Conservation (phyloP, 2,329 filamentous ascomycete genomes). For the Calcarisporium arbuscula region DNA sequence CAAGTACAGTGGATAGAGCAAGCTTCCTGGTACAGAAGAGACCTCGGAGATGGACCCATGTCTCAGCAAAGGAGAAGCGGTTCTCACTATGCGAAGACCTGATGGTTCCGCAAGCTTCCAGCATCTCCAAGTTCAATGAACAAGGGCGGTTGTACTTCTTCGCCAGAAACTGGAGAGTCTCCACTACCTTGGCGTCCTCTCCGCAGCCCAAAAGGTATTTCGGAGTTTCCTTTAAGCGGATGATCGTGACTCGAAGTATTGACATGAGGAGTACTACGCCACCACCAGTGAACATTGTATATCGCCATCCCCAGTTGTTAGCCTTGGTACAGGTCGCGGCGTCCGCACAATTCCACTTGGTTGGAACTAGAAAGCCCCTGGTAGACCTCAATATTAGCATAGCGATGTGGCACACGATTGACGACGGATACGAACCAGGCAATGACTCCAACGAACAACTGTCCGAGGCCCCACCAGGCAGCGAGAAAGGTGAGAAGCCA, state of each 20-base stretch:
- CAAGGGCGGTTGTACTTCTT: constrained; percentile 36
- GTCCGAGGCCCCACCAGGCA: constrained; percentile 46
- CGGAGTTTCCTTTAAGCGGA: constrained; percentile 42
- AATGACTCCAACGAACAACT: constrained; percentile 39
- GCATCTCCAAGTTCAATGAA: constrained; percentile 37
- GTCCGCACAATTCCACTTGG: constrained; percentile 32
- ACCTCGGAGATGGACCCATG: constrained; percentile 51
- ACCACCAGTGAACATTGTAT: constrained; percentile 39
- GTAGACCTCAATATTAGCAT: no score
- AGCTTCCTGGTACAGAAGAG: constrained; percentile 58
- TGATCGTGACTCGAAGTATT: constrained; percentile 36
- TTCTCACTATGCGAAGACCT: constrained; percentile 27
- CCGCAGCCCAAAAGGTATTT: constrained; percentile 40
- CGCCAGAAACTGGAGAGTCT: constrained; percentile 40
- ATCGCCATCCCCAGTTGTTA: constrained; percentile 45
- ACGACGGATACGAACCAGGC: no score
- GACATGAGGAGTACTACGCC: constrained; percentile 37
- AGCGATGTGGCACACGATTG: no score
- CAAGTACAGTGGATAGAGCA: constrained; percentile 53
- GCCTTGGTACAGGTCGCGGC: constrained; percentile 37
- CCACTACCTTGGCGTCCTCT: constrained; percentile 41
- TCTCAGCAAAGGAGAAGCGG: constrained; percentile 24
- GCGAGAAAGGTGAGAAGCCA: constrained; percentile 41
- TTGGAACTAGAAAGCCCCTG: constrained; percentile 43
- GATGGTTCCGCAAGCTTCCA: constrained; percentile 39